Percentiles rank a stretch among this genome's conserved stretches.
Evolutionary conservation across 805 yeast species (phyloP).

Genomic region (Saccharomycopsis oosterbeekiorum): DNA sequence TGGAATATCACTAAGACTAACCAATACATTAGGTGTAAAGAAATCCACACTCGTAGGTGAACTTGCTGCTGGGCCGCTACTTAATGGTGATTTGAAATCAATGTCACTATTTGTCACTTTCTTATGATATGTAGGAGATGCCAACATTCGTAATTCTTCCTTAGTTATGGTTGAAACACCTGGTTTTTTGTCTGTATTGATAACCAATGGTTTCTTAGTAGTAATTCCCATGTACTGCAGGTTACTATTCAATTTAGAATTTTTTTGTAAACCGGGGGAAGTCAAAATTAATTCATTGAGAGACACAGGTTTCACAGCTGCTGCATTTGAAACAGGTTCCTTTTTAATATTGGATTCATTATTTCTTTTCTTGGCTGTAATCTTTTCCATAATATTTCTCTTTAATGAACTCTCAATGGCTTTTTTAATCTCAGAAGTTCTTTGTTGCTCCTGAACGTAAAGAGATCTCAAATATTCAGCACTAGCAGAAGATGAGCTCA

Average conservation of each 20-base stretch:
- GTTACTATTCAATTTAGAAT: neutral
- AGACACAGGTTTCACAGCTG: neutral
- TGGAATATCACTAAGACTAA: constrained; percentile 12
- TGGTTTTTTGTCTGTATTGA: neutral
- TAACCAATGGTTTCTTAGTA: neutral
- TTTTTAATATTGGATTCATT: neutral
- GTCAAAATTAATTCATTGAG: neutral
- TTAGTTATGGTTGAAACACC: neutral
- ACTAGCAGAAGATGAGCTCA: constrained; percentile 17
- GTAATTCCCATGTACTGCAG: neutral
- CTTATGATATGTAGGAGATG: neutral
- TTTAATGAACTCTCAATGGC: neutral
- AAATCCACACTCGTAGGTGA: constrained; percentile 2
- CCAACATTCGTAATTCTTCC: neutral
- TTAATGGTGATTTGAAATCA: neutral
- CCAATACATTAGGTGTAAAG: constrained; percentile 11
- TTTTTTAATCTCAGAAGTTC: neutral
- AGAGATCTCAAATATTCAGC: constrained; percentile 14
- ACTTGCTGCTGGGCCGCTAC: neutral
- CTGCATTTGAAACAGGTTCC: neutral
- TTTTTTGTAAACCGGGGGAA: neutral
- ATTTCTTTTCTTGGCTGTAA: neutral
- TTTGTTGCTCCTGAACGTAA: constrained; percentile 2
- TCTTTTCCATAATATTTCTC: constrained; percentile 1
- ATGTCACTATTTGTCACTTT: constrained; percentile 2